These are phyloP conservation scores for Xylaria sp. DNA, from an alignment of 2,329 filamentous ascomycete species.

Conservation along the genomic window DNA sequence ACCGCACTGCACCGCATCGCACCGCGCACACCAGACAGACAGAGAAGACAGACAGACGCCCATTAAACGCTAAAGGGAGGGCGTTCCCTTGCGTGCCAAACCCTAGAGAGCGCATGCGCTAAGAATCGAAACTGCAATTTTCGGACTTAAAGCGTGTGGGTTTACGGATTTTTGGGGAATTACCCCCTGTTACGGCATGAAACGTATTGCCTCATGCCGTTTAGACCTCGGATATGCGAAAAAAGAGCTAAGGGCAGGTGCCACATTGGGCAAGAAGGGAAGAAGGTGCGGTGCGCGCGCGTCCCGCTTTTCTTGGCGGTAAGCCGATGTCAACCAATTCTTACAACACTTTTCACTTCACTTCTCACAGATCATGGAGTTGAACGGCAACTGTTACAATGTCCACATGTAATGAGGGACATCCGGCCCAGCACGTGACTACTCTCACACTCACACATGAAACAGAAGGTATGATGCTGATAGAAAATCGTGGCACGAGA, in stretches of 20 bases:
- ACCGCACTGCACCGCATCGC: too few species aligned
- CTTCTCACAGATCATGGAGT: background rate
- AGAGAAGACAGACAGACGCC: too few species aligned
- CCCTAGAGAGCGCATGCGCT: background rate
- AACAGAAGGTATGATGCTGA: background rate
- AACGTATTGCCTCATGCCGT: background rate
- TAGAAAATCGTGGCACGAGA: background rate
- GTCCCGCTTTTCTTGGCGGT: background rate
- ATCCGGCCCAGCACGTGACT: background rate
- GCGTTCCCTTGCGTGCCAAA: background rate
- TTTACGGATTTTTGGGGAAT: background rate
- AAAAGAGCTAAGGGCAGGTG: too few species aligned
- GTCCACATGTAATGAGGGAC: background rate
- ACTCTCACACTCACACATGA: background rate
- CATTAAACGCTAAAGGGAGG: too few species aligned
- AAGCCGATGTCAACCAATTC: background rate
- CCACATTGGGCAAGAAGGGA: too few species aligned
- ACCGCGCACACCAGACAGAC: too few species aligned
- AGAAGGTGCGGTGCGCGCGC: too few species aligned
- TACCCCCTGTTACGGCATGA: background rate
- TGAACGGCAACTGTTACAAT: background rate
- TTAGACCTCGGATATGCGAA: background rate
- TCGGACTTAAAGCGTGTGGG: background rate
- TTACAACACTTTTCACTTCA: too few species aligned
- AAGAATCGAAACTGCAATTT: background rate